Evolutionary conservation across 1,284 basidiomycete genomes (phyloP).

Genomic region (Pyrrhoderma lamaoense): DNA sequence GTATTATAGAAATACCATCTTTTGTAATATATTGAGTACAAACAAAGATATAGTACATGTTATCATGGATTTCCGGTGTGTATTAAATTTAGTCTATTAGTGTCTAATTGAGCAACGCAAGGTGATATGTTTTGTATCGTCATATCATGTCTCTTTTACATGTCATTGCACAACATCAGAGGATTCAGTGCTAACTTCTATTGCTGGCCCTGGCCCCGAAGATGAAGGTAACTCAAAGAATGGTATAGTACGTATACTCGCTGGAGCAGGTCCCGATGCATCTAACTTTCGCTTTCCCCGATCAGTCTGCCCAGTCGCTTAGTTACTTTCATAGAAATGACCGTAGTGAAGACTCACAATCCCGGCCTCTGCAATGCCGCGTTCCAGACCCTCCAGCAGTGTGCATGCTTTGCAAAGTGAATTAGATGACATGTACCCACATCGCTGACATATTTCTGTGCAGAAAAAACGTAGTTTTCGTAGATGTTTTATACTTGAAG

Average conservation of each 20-base stretch:
- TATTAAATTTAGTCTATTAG: too few relatives aligned
- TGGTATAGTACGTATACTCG: constrained; percentile 60
- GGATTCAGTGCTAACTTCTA: neutral
- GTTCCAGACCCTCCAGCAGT: constrained; percentile 84
- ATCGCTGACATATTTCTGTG: constrained; percentile 80
- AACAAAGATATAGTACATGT: too few relatives aligned
- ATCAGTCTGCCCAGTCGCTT: constrained; percentile 43
- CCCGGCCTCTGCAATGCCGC: constrained; percentile 61
- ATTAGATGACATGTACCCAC: constrained; percentile 91
- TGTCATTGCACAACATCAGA: too few relatives aligned
- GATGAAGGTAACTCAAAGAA: constrained; percentile 32
- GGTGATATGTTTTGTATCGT: too few relatives aligned
- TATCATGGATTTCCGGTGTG: too few relatives aligned
- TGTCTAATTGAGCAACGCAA: too few relatives aligned
- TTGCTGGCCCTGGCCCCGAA: constrained; percentile 6
- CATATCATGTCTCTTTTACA: too few relatives aligned
- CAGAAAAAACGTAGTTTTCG: neutral
- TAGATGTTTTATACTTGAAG: neutral
- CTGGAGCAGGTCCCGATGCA: constrained; percentile 48
- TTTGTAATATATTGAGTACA: too few relatives aligned
- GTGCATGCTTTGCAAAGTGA: constrained; percentile 91
- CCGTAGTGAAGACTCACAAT: constrained; percentile 43
- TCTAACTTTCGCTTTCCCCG: constrained; percentile 55
- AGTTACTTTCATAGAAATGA: constrained; percentile 14
- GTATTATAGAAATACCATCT: too few relatives aligned